Conservation (phyloP, 2,329 filamentous ascomycete genomes). For the Raffaelea arxii region DNA sequence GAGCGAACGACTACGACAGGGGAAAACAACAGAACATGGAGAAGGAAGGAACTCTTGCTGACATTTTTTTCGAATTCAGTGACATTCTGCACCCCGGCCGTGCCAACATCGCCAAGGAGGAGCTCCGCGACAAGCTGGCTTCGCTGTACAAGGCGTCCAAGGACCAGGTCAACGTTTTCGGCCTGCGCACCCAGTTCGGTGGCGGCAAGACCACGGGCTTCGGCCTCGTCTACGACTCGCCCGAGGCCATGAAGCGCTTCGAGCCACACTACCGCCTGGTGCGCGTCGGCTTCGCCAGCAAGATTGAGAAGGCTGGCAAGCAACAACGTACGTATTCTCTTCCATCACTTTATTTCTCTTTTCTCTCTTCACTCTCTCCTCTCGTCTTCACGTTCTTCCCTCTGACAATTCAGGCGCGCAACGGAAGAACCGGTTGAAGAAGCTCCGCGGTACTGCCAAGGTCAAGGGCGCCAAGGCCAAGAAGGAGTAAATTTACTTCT, state of each 20-base stretch:
- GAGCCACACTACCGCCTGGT: constrained; percentile 97
- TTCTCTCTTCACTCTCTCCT: too few relatives aligned
- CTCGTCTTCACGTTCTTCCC: neutral
- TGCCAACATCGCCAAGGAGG: constrained; percentile 97
- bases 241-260: constrained; percentile 99
- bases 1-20: too few relatives aligned
- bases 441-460: constrained; percentile 95
- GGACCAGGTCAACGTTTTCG: constrained; percentile 96
- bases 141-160: constrained; percentile 97
- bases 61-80: constrained; percentile 41
- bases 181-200: constrained; percentile 97
- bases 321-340: constrained; percentile 84
- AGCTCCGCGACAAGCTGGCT: constrained; percentile 90
- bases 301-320: constrained; percentile 95
- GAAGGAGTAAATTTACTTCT: constrained; percentile 58
- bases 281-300: constrained; percentile 81
- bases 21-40: neutral
- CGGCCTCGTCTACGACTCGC: constrained; percentile 95
- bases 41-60: neutral
- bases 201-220: constrained; percentile 99
- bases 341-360: neutral
- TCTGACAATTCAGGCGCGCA: constrained; percentile 99
- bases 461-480: constrained; percentile 90
- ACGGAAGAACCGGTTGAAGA: constrained; percentile 99
- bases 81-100: constrained; percentile 99